Percentiles rank a stretch among this genome's conserved stretches.
Evolutionary conservation across 73 alveolate species (phyloP).

Genomic region (Stentor coeruleus): DNA sequence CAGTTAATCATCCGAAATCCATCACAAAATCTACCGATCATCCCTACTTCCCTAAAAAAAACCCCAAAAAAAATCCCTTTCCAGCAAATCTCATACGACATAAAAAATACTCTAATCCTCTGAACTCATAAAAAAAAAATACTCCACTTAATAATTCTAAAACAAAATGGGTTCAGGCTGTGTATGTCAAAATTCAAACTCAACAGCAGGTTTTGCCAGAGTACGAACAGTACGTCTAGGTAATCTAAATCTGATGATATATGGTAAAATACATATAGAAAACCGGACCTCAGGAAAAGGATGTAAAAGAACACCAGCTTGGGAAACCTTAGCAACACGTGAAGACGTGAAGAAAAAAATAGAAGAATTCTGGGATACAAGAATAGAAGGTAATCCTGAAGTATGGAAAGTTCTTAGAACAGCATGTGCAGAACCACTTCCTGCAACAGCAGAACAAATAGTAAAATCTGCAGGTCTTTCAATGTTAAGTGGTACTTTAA

Average conservation of each 20-base stretch:
- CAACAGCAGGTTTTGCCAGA: background rate
- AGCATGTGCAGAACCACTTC: background rate
- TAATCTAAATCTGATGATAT: background rate
- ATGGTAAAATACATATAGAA: background rate
- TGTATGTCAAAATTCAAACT: background rate
- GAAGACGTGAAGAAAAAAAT: background rate
- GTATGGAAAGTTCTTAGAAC: background rate
- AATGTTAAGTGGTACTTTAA: background rate
- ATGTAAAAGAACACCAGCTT: constrained; percentile 20
- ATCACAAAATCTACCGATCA: too few relatives aligned
- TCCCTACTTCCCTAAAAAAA: too few relatives aligned
- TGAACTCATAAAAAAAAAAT: background rate
- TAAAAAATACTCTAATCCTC: background rate
- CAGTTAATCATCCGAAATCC: too few relatives aligned
- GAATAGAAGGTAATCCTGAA: constrained; percentile 9
- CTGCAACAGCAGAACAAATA: background rate
- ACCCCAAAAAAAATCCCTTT: too few relatives aligned
- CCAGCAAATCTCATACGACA: too few relatives aligned
- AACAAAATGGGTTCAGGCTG: constrained; percentile 21
- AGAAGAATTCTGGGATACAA: constrained; percentile 14
- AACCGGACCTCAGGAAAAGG: constrained; percentile 12
- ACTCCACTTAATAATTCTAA: background rate
- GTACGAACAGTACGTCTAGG: constrained; percentile 1
- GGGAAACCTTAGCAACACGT: background rate
- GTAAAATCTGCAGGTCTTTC: background rate